Conservation (phyloP, 495 filamentous ascomycete species). For the Letharia columbiana region DNA sequence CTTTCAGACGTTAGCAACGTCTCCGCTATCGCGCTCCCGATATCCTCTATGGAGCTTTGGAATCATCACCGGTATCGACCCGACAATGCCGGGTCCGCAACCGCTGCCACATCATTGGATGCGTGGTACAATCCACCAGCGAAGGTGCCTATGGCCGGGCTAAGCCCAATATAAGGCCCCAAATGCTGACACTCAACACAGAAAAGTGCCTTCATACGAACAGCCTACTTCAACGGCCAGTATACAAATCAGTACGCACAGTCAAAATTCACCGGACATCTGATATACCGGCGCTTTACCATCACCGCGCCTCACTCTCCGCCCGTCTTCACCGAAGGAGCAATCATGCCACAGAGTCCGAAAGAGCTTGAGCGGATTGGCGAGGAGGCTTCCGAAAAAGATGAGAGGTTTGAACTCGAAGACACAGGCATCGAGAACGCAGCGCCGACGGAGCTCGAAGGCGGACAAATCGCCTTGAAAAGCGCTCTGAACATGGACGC, state of each 20-base stretch:
- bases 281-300: constrained; percentile 22
- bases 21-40: constrained; percentile 21
- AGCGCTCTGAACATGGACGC: not conserved
- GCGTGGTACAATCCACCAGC: constrained; percentile 24
- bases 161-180: not conserved
- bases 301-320: constrained; percentile 14
- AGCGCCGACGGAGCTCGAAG: not conserved
- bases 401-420: constrained; percentile 15
- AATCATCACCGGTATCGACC: constrained; percentile 22
- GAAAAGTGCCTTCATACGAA: constrained; percentile 25
- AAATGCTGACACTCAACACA: constrained; percentile 4
- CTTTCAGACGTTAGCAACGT: constrained; percentile 22
- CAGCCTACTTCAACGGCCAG: constrained; percentile 25
- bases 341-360: constrained; percentile 16
- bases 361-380: constrained; percentile 15
- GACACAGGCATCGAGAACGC: constrained; percentile 9
- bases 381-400: constrained; percentile 12
- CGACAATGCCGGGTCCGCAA: not conserved
- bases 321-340: constrained; percentile 21
- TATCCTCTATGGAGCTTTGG: constrained; percentile 22
- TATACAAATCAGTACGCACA: constrained; percentile 26
- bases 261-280: constrained; percentile 22
- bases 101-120: constrained; percentile 10
- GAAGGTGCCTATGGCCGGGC: constrained; percentile 4
- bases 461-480: not conserved